Conservation (phyloP, 768 basidiomycete species). For the Punctularia strigosozonata region DNA sequence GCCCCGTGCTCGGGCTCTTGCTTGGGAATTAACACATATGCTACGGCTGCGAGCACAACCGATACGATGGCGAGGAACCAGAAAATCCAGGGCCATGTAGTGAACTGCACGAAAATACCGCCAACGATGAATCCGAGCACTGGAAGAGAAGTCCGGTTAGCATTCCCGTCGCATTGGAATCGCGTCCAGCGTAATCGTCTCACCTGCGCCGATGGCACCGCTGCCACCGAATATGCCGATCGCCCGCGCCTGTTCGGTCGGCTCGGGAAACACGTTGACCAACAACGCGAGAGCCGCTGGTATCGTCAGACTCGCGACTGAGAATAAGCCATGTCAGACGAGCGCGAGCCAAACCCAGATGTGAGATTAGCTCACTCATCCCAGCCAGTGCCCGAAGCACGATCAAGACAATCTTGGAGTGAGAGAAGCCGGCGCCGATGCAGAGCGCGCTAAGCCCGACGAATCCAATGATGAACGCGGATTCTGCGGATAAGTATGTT, state of each 20-base stretch:
- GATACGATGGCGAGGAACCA: constrained; percentile 30
- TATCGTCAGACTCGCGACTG: constrained; percentile 36
- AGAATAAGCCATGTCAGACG: neutral
- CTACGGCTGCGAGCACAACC: constrained; percentile 16
- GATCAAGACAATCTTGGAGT: constrained; percentile 33
- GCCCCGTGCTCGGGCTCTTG: constrained; percentile 5
- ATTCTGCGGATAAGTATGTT: constrained; percentile 16
- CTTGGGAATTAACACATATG: constrained; percentile 22
- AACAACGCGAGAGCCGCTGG: constrained; percentile 40
- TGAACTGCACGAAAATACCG: constrained; percentile 23
- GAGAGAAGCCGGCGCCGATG: constrained; percentile 33
- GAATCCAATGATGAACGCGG: constrained; percentile 29
- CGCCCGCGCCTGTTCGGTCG: constrained; percentile 32
- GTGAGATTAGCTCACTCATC: constrained; percentile 19
- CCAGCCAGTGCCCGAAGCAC: constrained; percentile 42
- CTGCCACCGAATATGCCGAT: constrained; percentile 34
- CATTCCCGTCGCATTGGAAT: too few relatives aligned
- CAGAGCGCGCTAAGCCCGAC: constrained; percentile 29
- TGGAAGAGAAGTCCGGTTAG: too few relatives aligned
- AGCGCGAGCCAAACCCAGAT: neutral
- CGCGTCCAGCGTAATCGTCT: too few relatives aligned
- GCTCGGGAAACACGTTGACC: constrained; percentile 37
- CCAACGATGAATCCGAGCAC: constrained; percentile 21
- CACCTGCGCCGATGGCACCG: constrained; percentile 34
- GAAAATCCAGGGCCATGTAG: constrained; percentile 33